These are phyloP conservation scores for Pueraria montana DNA, from an alignment of 306 rosid genomes.

Conservation along the genomic window DNA sequence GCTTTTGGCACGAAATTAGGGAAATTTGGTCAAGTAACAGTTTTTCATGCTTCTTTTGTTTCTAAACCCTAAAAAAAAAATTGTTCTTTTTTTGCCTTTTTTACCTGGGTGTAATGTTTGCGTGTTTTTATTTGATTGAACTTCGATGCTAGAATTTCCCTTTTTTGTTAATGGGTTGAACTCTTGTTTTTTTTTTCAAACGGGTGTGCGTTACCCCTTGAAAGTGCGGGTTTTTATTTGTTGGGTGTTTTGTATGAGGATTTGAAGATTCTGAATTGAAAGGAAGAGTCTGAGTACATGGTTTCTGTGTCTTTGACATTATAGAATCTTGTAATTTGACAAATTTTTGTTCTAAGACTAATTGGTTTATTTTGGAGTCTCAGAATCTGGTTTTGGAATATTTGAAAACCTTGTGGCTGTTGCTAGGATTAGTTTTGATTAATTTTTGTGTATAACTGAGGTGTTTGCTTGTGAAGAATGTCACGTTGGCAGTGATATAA, in stretches of 20 bases:
- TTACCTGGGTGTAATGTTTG: not conserved
- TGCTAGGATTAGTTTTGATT: not conserved
- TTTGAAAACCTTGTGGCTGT: not conserved
- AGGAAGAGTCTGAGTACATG: not conserved
- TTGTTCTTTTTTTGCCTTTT: not conserved
- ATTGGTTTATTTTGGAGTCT: not conserved
- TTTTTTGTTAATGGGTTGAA: not conserved
- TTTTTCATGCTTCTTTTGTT: not conserved
- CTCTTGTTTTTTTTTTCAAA: not conserved
- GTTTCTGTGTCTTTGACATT: not conserved
- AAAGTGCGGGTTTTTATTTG: not conserved
- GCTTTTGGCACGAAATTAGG: not conserved
- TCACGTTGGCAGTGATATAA: not conserved
- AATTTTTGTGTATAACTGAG: not conserved
- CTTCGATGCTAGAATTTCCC: not conserved
- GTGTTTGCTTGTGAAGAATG: not conserved
- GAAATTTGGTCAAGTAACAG: not conserved
- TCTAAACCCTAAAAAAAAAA: not conserved
- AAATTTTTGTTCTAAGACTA: not conserved
- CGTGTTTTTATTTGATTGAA: slow-evolving; percentile 7
- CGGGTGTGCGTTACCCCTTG: not conserved
- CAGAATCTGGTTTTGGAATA: not conserved
- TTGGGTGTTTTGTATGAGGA: not conserved
- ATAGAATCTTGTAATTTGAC: not conserved
- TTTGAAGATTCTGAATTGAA: not conserved